Percentiles rank a stretch among this genome's conserved stretches.
phyloP scores from a whole-genome alignment of 2,329 filamentous ascomycete species.

The Microcera coccophila region DNA sequence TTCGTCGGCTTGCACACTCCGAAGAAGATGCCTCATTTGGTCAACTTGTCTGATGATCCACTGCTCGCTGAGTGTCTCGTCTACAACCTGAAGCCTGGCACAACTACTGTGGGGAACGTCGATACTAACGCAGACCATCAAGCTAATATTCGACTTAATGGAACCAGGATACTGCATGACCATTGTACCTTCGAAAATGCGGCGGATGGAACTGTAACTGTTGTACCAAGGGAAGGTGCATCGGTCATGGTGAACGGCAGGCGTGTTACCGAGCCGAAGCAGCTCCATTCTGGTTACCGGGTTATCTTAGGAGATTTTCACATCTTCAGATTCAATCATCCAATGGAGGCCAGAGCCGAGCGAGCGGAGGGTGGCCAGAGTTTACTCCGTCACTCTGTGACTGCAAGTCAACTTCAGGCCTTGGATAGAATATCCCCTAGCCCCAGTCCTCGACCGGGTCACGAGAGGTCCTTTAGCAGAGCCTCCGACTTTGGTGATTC shows the following conservation, averaged over 20 bases:
- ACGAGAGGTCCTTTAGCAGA: slow-evolving; percentile 78
- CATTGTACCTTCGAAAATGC: slow-evolving; percentile 91
- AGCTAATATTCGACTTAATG: slow-evolving; percentile 89
- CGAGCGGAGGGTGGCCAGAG: slow-evolving; percentile 77
- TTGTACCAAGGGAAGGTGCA: slow-evolving; percentile 85
- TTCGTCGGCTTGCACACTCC: slow-evolving; percentile 93
- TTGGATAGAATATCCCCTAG: slow-evolving; percentile 57
- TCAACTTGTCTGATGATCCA: slow-evolving; percentile 94
- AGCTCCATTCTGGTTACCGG: slow-evolving; percentile 85
- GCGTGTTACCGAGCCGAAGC: slow-evolving; percentile 78
- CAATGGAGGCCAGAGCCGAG: slow-evolving; percentile 90
- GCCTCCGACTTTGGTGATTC: slow-evolving; percentile 76
- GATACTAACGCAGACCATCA: slow-evolving; percentile 71
- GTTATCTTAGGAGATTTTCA: slow-evolving; percentile 98
- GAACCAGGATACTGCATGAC: slow-evolving; percentile 84
- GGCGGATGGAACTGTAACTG: slow-evolving; percentile 83
- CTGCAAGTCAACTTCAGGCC: slow-evolving; percentile 56
- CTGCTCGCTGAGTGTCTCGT: slow-evolving; percentile 92
- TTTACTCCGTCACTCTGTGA: slow-evolving; percentile 77
- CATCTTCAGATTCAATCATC: slow-evolving; percentile 98
- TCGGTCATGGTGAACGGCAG: slow-evolving; percentile 98
- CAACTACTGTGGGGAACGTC: slow-evolving; percentile 90
- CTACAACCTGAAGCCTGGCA: slow-evolving; percentile 95
- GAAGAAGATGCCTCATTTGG: slow-evolving; percentile 98
- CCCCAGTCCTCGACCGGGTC: slow-evolving; percentile 61